phyloP scores from a whole-genome alignment of 2,329 filamentous ascomycete genomes.

The Colletotrichum sp. region DNA sequence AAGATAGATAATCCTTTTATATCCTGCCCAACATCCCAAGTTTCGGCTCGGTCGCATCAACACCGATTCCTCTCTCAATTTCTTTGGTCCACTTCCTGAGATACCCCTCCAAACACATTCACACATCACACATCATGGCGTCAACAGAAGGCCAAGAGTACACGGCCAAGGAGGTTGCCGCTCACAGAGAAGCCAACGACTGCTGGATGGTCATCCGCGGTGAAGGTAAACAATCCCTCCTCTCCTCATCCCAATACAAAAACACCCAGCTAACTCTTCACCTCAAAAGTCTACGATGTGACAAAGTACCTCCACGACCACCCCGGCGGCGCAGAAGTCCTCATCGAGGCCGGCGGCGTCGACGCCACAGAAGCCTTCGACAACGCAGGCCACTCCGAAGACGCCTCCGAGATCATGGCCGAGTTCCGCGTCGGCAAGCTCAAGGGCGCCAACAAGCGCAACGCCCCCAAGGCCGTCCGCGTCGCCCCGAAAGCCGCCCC shows the following conservation, averaged over 20 bases:
- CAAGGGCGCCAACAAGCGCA: conserved; percentile 30
- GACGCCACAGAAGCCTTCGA: conserved; percentile 83
- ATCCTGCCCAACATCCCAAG: background rate
- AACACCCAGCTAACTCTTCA: background rate
- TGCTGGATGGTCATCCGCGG: conserved; percentile 62
- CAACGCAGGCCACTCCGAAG: conserved; percentile 81
- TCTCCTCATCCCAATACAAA: background rate
- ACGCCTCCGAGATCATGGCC: conserved; percentile 48
- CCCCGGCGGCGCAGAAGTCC: conserved; percentile 77
- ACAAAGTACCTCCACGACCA: conserved; percentile 64
- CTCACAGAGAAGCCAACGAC: conserved; percentile 52
- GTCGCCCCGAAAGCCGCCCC: conserved; percentile 20
- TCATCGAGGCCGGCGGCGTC: conserved; percentile 78
- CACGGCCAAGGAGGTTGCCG: conserved; percentile 47
- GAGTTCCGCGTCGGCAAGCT: conserved; percentile 41
- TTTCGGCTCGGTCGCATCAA: background rate
- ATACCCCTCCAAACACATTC: background rate
- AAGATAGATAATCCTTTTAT: background rate
- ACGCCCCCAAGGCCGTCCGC: conserved; percentile 26
- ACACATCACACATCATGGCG: background rate
- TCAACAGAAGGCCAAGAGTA: conserved; percentile 28
- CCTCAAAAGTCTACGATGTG: conserved; percentile 59
- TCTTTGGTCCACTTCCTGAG: background rate
- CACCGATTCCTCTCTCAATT: background rate
- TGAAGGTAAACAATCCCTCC: conserved; percentile 43